Percentiles rank a stretch among this genome's conserved stretches.
Evolutionary conservation across 2,329 filamentous ascomycete species (phyloP).

Genomic region (Aspergillus versicolor): DNA sequence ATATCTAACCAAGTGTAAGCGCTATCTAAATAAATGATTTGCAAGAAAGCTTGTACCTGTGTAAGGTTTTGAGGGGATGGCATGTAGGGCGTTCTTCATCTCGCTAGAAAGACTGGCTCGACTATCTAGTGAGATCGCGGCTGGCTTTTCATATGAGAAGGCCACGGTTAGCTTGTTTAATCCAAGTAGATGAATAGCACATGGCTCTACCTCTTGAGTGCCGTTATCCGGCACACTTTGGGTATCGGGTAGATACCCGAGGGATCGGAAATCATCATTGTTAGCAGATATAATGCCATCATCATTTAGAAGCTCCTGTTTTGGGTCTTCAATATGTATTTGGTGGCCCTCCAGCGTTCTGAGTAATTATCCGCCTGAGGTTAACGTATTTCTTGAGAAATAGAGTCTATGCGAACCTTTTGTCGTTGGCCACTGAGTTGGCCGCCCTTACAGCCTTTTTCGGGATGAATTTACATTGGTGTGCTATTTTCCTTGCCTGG

Average conservation of each 20-base stretch:
- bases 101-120: conserved; percentile 25
- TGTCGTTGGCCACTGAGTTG: conserved; percentile 1
- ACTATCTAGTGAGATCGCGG: background rate
- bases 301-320: background rate
- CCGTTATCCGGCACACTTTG: background rate
- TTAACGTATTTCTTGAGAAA: background rate
- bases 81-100: conserved; percentile 31
- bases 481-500: conserved; percentile 48
- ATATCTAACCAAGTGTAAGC: conserved; percentile 36
- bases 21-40: background rate
- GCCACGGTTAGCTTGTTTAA: background rate
- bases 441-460: conserved; percentile 27
- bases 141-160: background rate
- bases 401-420: conserved; percentile 14
- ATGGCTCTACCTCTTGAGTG: background rate
- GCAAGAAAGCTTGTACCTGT: conserved; percentile 26
- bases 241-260: conserved; percentile 20
- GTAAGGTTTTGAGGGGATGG: conserved; percentile 40
- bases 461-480: conserved; percentile 47
- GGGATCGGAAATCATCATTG: conserved; percentile 13
- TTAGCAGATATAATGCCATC: background rate
- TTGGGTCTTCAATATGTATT: background rate
- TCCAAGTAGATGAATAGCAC: background rate
- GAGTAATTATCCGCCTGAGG: background rate
- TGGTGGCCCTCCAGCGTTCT: background rate